Percentiles rank a stretch among this genome's conserved stretches.
These are phyloP conservation scores for Ustulina deusta DNA, from an alignment of 2,329 filamentous ascomycete species.

Conservation along the genomic window DNA sequence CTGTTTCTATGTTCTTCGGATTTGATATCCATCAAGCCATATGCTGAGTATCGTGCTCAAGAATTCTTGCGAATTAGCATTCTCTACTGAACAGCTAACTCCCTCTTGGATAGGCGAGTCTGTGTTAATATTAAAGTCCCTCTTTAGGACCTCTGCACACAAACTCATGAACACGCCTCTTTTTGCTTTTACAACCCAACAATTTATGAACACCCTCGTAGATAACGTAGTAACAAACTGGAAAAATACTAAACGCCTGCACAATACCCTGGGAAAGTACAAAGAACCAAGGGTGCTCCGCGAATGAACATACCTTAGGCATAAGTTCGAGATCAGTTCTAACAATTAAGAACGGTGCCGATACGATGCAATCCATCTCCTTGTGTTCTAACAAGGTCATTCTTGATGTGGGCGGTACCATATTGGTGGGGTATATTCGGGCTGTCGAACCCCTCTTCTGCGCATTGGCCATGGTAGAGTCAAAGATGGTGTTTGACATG, in stretches of 20 bases:
- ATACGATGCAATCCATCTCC: not conserved
- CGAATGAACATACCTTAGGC: not conserved
- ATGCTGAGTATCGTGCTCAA: constrained; percentile 3
- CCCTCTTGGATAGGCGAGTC: not conserved
- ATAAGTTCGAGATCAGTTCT: too few species aligned
- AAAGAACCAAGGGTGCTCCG: too few species aligned
- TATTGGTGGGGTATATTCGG: not conserved
- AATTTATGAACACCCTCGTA: not conserved
- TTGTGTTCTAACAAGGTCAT: not conserved
- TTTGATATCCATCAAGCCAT: constrained; percentile 2
- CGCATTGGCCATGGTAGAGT: not conserved
- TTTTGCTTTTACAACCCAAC: not conserved
- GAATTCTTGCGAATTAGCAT: not conserved
- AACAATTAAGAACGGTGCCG: too few species aligned
- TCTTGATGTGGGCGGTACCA: too few species aligned
- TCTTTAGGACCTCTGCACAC: not conserved
- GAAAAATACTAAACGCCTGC: not conserved
- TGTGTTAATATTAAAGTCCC: constrained; percentile 5
- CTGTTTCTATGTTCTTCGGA: constrained; percentile 16
- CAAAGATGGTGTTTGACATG: not conserved
- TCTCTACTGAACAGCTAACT: not conserved
- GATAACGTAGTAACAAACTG: not conserved
- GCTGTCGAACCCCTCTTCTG: not conserved
- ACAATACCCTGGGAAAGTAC: too few species aligned
- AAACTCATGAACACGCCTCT: not conserved